phyloP scores from a whole-genome alignment of 192 early-diverging fungal genomes.

The Coemansia sp. region DNA sequence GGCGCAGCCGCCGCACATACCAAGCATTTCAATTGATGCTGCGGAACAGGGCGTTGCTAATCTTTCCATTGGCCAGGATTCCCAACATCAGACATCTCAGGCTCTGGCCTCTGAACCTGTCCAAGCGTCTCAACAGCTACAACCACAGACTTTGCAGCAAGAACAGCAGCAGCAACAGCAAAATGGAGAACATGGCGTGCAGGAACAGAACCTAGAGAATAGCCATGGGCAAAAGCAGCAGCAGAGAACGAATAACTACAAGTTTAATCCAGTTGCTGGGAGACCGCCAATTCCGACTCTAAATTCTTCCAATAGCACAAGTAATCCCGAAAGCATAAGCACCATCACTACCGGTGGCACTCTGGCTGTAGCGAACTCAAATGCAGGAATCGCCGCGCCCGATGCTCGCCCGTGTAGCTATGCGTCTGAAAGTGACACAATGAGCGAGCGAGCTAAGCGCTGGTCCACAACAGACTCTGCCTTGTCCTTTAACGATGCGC shows the following conservation, averaged over 20 bases:
- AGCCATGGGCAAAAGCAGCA: not conserved
- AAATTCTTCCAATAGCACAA: slow-evolving; percentile 8
- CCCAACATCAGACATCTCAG: not conserved
- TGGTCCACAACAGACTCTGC: slow-evolving; percentile 17
- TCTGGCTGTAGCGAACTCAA: not conserved
- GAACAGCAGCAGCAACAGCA: no score
- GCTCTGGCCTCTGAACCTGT: slow-evolving; percentile 5
- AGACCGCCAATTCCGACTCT: slow-evolving; percentile 39
- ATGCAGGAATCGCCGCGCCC: not conserved
- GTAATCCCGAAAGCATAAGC: not conserved
- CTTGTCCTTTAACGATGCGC: slow-evolving; percentile 1
- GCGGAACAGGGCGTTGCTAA: slow-evolving; percentile 13
- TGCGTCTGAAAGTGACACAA: slow-evolving; percentile 10
- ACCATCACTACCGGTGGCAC: slow-evolving; percentile 7
- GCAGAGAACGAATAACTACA: slow-evolving; percentile 12
- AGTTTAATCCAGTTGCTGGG: slow-evolving; percentile 42
- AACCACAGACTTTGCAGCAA: not conserved
- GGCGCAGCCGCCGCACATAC: not conserved
- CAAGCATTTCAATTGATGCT: slow-evolving; percentile 9
- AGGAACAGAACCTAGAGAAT: slow-evolving; percentile 2
- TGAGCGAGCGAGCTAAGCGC: slow-evolving; percentile 10
- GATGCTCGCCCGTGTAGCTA: not conserved
- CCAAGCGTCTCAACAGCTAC: slow-evolving; percentile 3
- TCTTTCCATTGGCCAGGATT: slow-evolving; percentile 1
- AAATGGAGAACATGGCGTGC: not conserved